These are phyloP conservation scores for Penicillium sp. DNA, from an alignment of 2,329 filamentous ascomycete genomes.

Conservation along the genomic window DNA sequence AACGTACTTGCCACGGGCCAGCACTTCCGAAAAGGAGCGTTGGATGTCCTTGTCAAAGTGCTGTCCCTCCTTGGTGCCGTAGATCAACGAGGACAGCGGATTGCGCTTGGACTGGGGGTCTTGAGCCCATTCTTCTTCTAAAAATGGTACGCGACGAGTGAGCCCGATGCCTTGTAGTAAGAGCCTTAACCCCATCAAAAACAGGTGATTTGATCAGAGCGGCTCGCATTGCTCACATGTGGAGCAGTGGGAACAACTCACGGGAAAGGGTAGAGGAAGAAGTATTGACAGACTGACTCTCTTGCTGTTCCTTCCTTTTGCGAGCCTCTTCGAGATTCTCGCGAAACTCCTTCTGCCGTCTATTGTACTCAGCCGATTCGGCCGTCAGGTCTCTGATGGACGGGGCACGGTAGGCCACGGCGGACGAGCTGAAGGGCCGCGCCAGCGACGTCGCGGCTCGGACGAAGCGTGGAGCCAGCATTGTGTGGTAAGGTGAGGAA, in stretches of 20 bases:
- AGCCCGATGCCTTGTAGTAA: conserved; percentile 53
- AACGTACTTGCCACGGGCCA: conserved; percentile 95
- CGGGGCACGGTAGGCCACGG: conserved; percentile 55
- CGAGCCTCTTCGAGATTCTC: conserved; percentile 71
- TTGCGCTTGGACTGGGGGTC: conserved; percentile 63
- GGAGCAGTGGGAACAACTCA: conserved; percentile 45
- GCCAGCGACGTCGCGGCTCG: conserved; percentile 48
- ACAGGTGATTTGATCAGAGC: conserved; percentile 26
- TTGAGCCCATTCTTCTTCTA: conserved; percentile 55
- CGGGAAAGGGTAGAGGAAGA: conserved; percentile 42
- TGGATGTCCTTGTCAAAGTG: conserved; percentile 95
- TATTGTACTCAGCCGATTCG: conserved; percentile 71
- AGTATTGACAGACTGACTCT: conserved; percentile 65
- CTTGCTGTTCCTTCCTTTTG: conserved; percentile 72
- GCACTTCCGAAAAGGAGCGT: conserved; percentile 88
- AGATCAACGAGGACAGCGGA: conserved; percentile 81
- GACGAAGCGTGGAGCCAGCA: conserved; percentile 48
- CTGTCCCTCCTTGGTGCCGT: conserved; percentile 91
- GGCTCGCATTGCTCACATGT: conserved; percentile 45
- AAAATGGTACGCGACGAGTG: conserved; percentile 53
- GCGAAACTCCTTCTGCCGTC: conserved; percentile 81
- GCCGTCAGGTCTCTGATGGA: conserved; percentile 79
- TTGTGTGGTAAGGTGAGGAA: conserved; percentile 15
- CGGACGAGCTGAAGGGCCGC: conserved; percentile 57
- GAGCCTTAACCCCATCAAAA: conserved; percentile 39